Percentiles rank a stretch among this genome's conserved stretches.
These are phyloP conservation scores for Scutellaria barbata DNA, from an alignment of 257 asterid genomes.

Conservation along the genomic window DNA sequence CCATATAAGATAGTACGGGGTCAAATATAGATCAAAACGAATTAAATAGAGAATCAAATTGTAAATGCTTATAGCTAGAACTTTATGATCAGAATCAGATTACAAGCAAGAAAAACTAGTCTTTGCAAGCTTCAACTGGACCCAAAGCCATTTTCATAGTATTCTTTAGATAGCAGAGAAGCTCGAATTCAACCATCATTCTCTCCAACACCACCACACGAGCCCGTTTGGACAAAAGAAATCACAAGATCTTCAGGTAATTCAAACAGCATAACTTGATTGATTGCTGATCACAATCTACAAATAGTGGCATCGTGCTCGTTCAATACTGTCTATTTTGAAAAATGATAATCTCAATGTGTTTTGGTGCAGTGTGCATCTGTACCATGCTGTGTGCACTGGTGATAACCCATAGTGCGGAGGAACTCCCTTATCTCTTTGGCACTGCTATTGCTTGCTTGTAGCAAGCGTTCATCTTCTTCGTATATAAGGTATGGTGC, in stretches of 20 bases:
- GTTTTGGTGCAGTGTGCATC: constrained; percentile 97
- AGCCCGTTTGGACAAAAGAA: constrained; percentile 1
- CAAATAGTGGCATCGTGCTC: constrained; percentile 14
- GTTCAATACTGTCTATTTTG: constrained; percentile 18
- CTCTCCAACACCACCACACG: constrained; percentile 3
- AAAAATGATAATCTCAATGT: constrained; percentile 41
- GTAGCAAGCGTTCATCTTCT: constrained; percentile 89
- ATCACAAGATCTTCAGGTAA: constrained; percentile 4
- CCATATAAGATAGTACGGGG: not conserved
- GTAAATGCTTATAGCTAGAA: constrained; percentile 11
- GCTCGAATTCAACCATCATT: constrained; percentile 1
- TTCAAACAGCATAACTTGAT: not conserved
- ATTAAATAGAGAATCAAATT: constrained; percentile 19
- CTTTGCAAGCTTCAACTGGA: not conserved
- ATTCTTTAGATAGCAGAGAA: constrained; percentile 20
- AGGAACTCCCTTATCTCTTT: constrained; percentile 80
- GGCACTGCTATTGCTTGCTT: constrained; percentile 93
- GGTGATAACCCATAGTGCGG: constrained; percentile 64
- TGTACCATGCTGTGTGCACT: constrained; percentile 78
- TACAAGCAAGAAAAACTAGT: constrained; percentile 18
- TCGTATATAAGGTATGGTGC: constrained; percentile 96
- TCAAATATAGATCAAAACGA: not conserved
- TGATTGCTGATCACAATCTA: not conserved
- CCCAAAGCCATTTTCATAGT: constrained; percentile 12
- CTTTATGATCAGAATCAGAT: constrained; percentile 33